phyloP scores from a whole-genome alignment of 176 grass and related monocot genomes.

The Tillandsia fasciculata region DNA sequence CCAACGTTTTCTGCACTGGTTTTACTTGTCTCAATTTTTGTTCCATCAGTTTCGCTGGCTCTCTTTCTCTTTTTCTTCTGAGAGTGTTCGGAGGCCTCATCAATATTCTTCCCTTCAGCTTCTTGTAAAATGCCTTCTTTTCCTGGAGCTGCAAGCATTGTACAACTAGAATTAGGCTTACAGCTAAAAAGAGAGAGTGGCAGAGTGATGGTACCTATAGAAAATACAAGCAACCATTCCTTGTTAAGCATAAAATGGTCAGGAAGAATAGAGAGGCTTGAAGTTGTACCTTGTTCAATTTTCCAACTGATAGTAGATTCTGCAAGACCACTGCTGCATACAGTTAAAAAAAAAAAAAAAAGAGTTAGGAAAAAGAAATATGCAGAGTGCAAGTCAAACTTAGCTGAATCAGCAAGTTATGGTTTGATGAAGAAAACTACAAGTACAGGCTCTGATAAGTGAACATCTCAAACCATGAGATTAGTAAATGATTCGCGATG shows the following conservation, averaged over 20 bases:
- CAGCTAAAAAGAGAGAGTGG: neutral
- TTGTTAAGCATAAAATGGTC: conserved; percentile 2
- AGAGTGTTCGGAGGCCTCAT: neutral
- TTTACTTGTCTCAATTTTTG: neutral
- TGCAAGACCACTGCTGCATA: conserved; percentile 24
- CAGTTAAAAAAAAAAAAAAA: neutral
- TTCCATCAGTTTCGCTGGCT: neutral
- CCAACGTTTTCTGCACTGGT: neutral
- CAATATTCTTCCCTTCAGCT: neutral
- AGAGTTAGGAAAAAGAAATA: conserved; percentile 6
- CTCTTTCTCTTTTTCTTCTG: conserved; percentile 45
- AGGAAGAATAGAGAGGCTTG: neutral
- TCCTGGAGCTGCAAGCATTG: conserved; percentile 4
- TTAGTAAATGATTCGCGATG: neutral
- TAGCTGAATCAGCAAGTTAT: neutral
- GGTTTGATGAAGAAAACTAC: neutral
- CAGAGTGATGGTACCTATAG: neutral
- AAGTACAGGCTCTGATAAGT: neutral
- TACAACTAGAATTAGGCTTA: neutral
- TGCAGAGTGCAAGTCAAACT: neutral
- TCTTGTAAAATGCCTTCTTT: conserved; percentile 2
- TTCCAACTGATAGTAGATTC: neutral
- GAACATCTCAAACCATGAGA: neutral
- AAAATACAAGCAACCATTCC: neutral
- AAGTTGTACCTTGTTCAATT: conserved; percentile 42